Percentiles rank a stretch among this genome's conserved stretches.
phyloP scores from a whole-genome alignment of 1,139 yeast genomes.

The Citeromyces siamensis region DNA sequence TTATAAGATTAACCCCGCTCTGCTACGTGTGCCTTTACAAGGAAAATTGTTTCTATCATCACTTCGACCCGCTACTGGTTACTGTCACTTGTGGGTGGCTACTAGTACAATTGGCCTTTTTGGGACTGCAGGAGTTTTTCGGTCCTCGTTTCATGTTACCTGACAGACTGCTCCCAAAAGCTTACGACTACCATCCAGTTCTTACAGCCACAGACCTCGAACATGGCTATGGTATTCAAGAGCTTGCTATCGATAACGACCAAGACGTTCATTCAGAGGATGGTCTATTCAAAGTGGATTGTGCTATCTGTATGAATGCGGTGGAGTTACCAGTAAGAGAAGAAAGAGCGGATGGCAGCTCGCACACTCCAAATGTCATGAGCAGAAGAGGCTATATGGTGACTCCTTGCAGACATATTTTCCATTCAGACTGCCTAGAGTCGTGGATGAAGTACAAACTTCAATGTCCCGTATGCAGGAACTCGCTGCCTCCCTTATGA shows the following conservation, averaged over 20 bases:
- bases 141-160: conserved; percentile 86
- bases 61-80: conserved; percentile 38
- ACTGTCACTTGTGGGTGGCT: conserved; percentile 37
- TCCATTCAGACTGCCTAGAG: conserved; percentile 79
- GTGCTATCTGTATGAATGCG: conserved; percentile 85
- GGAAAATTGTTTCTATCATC: conserved; percentile 44
- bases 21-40: conserved; percentile 40
- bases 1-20: conserved; percentile 53
- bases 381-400: conserved; percentile 55
- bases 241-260: conserved; percentile 12
- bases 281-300: conserved; percentile 34
- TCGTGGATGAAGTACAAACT: conserved; percentile 89
- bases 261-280: conserved; percentile 10
- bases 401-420: conserved; percentile 85
- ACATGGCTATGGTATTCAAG: conserved; percentile 30
- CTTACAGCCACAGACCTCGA: conserved; percentile 52
- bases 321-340: conserved; percentile 45
- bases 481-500: conserved; percentile 65
- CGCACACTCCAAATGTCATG: conserved; percentile 13
- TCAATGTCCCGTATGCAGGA: conserved; percentile 91
- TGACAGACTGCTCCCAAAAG: conserved; percentile 57
- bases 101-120: conserved; percentile 35
- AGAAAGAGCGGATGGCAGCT: conserved; percentile 14
- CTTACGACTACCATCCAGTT: conserved; percentile 72
- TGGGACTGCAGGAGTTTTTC: conserved; percentile 48